phyloP scores from a whole-genome alignment of 1,284 basidiomycete genomes.

The Mycena sp. region DNA sequence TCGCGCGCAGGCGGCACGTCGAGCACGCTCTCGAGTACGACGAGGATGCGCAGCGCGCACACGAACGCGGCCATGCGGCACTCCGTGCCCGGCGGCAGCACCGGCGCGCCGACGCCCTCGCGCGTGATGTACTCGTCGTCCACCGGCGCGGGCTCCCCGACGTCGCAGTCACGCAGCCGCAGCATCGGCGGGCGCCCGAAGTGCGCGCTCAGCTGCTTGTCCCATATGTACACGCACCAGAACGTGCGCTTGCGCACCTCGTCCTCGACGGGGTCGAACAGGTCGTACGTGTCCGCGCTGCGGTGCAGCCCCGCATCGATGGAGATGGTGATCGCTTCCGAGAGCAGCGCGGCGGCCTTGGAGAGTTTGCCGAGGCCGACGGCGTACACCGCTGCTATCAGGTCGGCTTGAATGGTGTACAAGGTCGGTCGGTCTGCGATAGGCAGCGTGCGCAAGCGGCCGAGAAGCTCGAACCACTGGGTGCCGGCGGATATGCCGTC shows the following conservation, averaged over 20 bases:
- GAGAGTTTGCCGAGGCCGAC: conserved; percentile 89
- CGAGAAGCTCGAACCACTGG: conserved; percentile 89
- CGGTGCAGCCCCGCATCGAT: conserved; percentile 90
- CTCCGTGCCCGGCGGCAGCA: conserved; percentile 66
- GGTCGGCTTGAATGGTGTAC: conserved; percentile 89
- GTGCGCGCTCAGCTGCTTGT: conserved; percentile 86
- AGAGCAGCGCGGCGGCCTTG: conserved; percentile 84
- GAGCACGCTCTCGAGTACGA: conserved; percentile 84
- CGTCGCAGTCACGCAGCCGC: conserved; percentile 86
- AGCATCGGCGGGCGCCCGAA: conserved; percentile 90
- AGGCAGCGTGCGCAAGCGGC: conserved; percentile 83
- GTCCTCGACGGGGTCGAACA: conserved; percentile 88
- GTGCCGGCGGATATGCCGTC: conserved; percentile 89
- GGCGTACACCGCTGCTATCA: conserved; percentile 89
- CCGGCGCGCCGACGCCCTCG: conserved; percentile 72
- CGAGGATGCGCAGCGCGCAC: conserved; percentile 76
- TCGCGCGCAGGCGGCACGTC: conserved; percentile 75
- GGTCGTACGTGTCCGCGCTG: conserved; percentile 87
- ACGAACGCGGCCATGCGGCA: conserved; percentile 86
- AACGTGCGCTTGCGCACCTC: conserved; percentile 92
- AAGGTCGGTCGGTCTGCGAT: conserved; percentile 89
- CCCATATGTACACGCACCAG: conserved; percentile 95
- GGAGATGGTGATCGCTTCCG: conserved; percentile 85
- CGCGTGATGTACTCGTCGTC: conserved; percentile 89
- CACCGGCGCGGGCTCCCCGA: conserved; percentile 82